phyloP scores from a whole-genome alignment of 768 basidiomycete species.

The Trametes maxima region DNA sequence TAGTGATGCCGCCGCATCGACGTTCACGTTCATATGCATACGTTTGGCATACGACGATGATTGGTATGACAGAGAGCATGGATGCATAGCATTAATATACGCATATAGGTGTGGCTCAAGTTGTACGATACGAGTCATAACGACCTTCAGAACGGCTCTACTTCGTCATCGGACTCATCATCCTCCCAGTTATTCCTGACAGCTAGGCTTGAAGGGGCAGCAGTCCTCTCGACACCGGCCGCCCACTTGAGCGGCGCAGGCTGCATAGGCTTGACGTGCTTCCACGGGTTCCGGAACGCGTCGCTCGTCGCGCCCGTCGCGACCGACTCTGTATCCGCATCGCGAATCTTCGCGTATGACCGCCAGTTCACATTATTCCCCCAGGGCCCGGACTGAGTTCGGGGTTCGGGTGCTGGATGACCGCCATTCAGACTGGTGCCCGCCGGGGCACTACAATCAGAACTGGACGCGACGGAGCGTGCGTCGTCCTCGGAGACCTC shows the following conservation, averaged over 20 bases:
- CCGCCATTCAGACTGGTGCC: no score
- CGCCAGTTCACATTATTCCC: neutral
- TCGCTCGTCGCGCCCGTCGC: neutral
- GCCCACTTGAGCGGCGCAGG: neutral
- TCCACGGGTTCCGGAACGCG: conserved; percentile 17
- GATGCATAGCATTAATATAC: no score
- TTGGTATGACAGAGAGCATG: neutral
- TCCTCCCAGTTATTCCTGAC: conserved; percentile 9
- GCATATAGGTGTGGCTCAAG: neutral
- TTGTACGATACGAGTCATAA: neutral
- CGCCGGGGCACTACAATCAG: neutral
- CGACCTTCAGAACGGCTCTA: conserved; percentile 7
- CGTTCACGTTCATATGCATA: no score
- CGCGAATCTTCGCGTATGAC: neutral
- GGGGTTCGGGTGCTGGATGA: neutral
- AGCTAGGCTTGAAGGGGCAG: neutral
- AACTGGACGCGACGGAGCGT: neutral
- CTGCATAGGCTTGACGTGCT: neutral
- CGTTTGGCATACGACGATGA: no score
- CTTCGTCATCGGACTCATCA: neutral
- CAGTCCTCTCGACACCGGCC: neutral
- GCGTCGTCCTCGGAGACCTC: neutral
- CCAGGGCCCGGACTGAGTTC: neutral
- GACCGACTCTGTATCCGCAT: conserved; percentile 2
- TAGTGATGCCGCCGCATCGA: neutral